Evolutionary conservation across 257 asterid species (phyloP).

Genomic region (Solanum arcanum): DNA sequence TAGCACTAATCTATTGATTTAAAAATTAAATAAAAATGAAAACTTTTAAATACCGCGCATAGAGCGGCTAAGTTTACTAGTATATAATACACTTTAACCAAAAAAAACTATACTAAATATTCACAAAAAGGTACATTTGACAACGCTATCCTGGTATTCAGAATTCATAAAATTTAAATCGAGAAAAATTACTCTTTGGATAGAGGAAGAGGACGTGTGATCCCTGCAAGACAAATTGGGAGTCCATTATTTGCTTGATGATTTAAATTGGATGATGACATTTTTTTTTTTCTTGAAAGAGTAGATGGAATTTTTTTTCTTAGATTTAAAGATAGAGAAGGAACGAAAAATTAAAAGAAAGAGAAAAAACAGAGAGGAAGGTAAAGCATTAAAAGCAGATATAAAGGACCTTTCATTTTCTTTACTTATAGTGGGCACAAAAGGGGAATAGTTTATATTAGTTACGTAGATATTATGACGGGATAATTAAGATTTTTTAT

Average conservation of each 20-base stretch:
- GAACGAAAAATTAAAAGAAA: not conserved
- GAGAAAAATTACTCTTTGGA: slow-evolving; percentile 18
- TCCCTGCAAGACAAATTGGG: slow-evolving; percentile 30
- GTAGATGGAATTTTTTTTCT: not conserved
- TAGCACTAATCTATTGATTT: too few species aligned
- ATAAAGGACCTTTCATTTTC: not conserved
- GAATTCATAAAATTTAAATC: not conserved
- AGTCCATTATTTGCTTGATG: slow-evolving; percentile 13
- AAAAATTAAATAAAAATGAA: too few species aligned
- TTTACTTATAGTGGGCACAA: not conserved
- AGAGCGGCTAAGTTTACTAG: too few species aligned
- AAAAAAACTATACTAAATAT: not conserved
- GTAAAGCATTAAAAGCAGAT: not conserved
- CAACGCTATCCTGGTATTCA: not conserved
- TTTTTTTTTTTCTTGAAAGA: not conserved
- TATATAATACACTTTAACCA: too few species aligned
- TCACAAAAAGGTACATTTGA: not conserved
- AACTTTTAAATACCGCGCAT: too few species aligned
- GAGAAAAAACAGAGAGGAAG: not conserved
- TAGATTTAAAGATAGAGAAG: not conserved
- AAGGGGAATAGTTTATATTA: not conserved
- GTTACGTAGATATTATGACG: accelerated
- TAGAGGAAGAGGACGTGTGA: slow-evolving; percentile 11
- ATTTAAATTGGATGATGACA: slow-evolving; percentile 9
- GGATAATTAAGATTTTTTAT: not conserved